These are phyloP conservation scores for Cystofilobasidium ferigula DNA, from an alignment of 768 basidiomycete genomes.

Conservation along the genomic window DNA sequence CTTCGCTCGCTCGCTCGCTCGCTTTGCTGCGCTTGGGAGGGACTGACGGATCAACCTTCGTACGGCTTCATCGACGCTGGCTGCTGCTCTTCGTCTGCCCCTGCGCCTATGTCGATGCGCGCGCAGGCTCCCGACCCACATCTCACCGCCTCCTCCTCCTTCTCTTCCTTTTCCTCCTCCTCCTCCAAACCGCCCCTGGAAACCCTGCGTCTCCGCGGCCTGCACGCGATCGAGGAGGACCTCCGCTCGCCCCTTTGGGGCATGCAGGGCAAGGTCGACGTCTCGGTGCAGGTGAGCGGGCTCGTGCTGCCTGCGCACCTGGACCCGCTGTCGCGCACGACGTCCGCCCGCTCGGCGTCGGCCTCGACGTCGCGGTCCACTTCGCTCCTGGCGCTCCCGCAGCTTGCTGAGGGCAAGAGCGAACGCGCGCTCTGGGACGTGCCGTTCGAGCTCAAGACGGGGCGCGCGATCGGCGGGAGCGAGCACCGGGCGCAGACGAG, in stretches of 20 bases:
- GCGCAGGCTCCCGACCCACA: neutral
- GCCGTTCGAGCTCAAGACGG: constrained; percentile 96
- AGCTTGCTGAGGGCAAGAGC: no score
- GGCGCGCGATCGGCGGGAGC: constrained; percentile 60
- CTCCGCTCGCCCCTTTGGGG: constrained; percentile 95
- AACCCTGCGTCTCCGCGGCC: constrained; percentile 59
- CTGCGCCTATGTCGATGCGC: no score
- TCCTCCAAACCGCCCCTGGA: constrained; percentile 39
- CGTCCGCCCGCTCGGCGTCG: no score
- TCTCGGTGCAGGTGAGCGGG: constrained; percentile 58
- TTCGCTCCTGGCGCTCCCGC: no score
- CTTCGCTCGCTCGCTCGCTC: no score
- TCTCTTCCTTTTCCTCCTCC: constrained; percentile 29
- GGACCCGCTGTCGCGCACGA: no score
- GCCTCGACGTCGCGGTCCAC: no score
- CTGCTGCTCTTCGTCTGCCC: no score
- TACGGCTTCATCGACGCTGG: no score
- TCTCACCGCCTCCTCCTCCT: neutral
- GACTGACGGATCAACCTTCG: no score
- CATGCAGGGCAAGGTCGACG: constrained; percentile 90
- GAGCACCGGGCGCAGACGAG: constrained; percentile 97
- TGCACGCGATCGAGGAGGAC: constrained; percentile 89
- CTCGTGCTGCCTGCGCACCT: constrained; percentile 44
- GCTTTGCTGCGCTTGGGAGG: no score
- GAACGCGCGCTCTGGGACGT: no score